These are phyloP conservation scores for Medakamo hakoo DNA, from an alignment of 139 green algal species.

Conservation along the genomic window DNA sequence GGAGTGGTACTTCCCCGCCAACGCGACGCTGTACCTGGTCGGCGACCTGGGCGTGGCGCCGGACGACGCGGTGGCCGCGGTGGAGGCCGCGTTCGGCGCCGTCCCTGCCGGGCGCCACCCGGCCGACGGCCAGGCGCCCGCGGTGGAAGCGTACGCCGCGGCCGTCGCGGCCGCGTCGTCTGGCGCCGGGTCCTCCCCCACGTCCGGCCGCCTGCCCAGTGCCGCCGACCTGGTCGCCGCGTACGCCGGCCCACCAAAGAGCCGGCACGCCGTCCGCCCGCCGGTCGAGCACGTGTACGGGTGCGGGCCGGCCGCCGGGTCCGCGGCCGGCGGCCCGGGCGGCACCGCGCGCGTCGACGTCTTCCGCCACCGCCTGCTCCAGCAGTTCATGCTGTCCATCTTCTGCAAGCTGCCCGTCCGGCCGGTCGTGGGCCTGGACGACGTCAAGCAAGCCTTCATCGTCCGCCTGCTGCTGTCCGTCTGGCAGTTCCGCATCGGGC, in stretches of 20 bases:
- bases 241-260: background rate
- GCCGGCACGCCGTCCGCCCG: slow-evolving; percentile 36
- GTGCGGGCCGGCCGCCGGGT: slow-evolving; percentile 3
- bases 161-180: background rate
- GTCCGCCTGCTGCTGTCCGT: slow-evolving; percentile 75
- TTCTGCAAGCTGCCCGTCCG: slow-evolving; percentile 93
- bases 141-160: background rate
- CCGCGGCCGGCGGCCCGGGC: slow-evolving; percentile 10
- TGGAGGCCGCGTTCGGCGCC: slow-evolving; percentile 34
- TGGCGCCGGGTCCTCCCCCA: background rate
- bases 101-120: slow-evolving; percentile 16
- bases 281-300: slow-evolving; percentile 79
- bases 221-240: slow-evolving; percentile 3
- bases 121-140: background rate
- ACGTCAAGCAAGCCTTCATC: slow-evolving; percentile 52
- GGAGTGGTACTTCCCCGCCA: slow-evolving; percentile 90
- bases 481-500: slow-evolving; percentile 82
- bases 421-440: slow-evolving; percentile 44
- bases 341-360: slow-evolving; percentile 42
- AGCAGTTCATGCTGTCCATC: slow-evolving; percentile 83
- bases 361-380: slow-evolving; percentile 88
- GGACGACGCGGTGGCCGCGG: background rate
- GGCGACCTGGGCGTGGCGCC: slow-evolving; percentile 59
- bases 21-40: slow-evolving; percentile 95
- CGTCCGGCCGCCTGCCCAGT: background rate